Evolutionary conservation across 2,329 filamentous ascomycete genomes (phyloP), one percentile per base, ranked within the genome.

Genomic region (Calonectria henricotiae): DNA sequence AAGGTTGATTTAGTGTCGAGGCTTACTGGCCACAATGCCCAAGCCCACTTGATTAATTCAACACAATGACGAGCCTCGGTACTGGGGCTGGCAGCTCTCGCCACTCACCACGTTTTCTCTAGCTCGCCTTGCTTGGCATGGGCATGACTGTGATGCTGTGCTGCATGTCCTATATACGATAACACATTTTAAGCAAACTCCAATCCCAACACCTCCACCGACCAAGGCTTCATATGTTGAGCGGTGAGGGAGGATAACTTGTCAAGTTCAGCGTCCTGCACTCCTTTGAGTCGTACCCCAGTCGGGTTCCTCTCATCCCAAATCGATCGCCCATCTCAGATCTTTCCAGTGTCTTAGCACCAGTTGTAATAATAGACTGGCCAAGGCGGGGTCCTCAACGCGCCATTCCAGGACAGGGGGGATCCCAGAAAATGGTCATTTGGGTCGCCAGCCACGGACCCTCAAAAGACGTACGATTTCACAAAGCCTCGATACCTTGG

Each of bases 401-500:
- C 35, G 30, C 51, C 51, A n/a, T 37, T 55, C 51, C 35, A 55
- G 30, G 51, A 17, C n/a, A 35, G n/a, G 51, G 51, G 32, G 30
- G 23, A 15, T 23, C 51, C 51, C n/a, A 51, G 20, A 58, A 62
- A 44, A 65, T 49, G 54, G 55, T 54, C 37, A 65, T 41, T 69
- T 47, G 62, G 54, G 44, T 65, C 30, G 44, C 37, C 41, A 69
- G 62, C 67, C 67, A 65, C 62, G 37, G 62, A 39, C 62, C 62
- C 58, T 61, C 63, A 49, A 62, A 67, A 63, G 47, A 63, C 63
- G 68, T 63, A 70, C 63, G 63, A 70, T 67, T 67, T 72, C 69
- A 54, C 41, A 65, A 61, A 67, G 65, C 46, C 71, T 74, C 39
- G 61, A 69, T 70, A 68, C 62, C 58, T 67, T 25, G 58, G 63